Evolutionary conservation across 495 filamentous ascomycete species (phyloP), one percentile per base, ranked within the genome.

Genomic region (Aspergillus egyptiacus): DNA sequence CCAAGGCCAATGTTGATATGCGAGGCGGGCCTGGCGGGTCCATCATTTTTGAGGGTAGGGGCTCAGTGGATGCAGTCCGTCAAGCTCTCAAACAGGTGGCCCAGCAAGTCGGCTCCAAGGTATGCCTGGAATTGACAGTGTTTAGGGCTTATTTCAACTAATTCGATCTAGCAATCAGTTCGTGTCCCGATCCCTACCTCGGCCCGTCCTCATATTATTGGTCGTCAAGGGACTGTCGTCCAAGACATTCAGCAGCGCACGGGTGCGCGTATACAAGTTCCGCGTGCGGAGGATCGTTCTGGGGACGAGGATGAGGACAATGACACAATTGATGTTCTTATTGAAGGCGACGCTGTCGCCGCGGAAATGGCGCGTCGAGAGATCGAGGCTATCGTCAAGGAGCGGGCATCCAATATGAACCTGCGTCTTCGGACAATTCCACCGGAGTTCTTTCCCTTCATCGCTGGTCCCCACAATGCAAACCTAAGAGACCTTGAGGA

Each of bases 391-490:
- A 96, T 96, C 60, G 87, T 87, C 18, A 85, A 84, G 56, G 90
- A 96, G 66, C 84, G 86, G 20, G 83, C 84, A 14, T 84, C 89
- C 14, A 89, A 81, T 56, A 83, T 91, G 60, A 91, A 76, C 65
- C 65, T 87, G 24, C 81, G 82, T 28, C 63, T 98, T 51, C 84
- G 82, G 64, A 77, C 84, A 13, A 84, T 96, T 49, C 91, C 91
- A 2, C 82, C 91, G 15, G 89, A 96, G 62, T 94, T 87, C 63
- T 99, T 89, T 68, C 94, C 91, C 11, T 97, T 97, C 72, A 86
- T 99, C 63, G 84, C 87, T 19, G 91, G 91, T 19, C 79, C 86
- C 11, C 80, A 91, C 59, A 86, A 89, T 59, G 69, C 72, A 25
- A 70, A 77, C 36, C 68, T 87, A 51, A 75, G 78, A 32, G 76